These are phyloP conservation scores for Echites panduratus DNA, from an alignment of 257 asterid species.

Conservation along the genomic window DNA sequence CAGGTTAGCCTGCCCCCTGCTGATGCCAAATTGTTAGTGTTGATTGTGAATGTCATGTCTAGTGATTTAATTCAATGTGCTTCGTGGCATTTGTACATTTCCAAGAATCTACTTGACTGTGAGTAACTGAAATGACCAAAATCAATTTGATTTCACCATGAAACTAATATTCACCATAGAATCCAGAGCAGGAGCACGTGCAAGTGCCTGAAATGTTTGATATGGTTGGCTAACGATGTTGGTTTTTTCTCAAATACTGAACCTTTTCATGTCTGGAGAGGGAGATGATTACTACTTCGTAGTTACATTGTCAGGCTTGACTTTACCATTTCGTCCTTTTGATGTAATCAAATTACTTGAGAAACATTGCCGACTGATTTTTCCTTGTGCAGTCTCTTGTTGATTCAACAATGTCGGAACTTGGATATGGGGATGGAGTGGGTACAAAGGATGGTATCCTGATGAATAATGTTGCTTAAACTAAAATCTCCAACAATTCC, in stretches of 20 bases:
- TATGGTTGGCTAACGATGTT: neutral
- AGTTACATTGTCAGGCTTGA: neutral
- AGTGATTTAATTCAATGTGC: neutral
- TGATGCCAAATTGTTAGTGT: neutral
- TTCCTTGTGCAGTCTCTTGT: constrained; percentile 50
- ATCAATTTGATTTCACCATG: neutral
- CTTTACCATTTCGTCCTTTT: neutral
- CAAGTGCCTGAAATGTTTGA: neutral
- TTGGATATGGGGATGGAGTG: constrained; percentile 41
- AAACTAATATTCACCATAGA: neutral
- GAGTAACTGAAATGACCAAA: neutral
- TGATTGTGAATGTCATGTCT: neutral
- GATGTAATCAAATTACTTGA: neutral
- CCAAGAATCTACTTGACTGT: neutral
- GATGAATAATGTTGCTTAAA: constrained; percentile 24
- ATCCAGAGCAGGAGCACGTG: neutral
- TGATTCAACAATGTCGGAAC: constrained; percentile 44
- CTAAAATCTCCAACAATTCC: neutral
- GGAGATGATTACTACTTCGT: neutral
- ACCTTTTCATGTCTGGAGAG: neutral
- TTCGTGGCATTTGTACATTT: neutral
- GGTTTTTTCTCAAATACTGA: neutral
- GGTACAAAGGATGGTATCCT: constrained; percentile 30
- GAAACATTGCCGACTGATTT: neutral
- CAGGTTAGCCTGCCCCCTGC: constrained; percentile 41